A percentile compares a stretch with the other conserved stretches of the same genome.
These are phyloP conservation scores for Takakia lepidozioides DNA, from an alignment of 225 moss, liverwort and hornwort genomes.

Conservation along the genomic window DNA sequence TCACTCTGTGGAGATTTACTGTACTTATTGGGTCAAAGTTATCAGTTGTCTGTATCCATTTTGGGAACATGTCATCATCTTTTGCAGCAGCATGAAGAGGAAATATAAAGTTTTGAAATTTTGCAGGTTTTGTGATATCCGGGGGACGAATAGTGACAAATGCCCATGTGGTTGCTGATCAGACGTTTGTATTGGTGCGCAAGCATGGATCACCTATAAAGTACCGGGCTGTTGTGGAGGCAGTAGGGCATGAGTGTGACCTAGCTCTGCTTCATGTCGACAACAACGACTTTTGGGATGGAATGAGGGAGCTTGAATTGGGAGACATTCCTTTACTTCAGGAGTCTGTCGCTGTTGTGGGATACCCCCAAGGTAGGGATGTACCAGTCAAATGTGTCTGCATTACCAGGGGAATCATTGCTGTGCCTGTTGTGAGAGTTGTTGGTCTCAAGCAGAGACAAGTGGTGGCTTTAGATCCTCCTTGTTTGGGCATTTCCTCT, in stretches of 20 bases:
- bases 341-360: constrained; percentile 92
- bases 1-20: too few species aligned
- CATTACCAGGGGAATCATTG: too few species aligned
- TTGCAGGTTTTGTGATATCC: constrained; percentile 90
- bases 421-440: too few species aligned
- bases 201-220: constrained; percentile 93
- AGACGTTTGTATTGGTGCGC: constrained; percentile 85
- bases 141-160: constrained; percentile 77
- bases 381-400: too few species aligned
- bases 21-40: too few species aligned
- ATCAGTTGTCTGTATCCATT: too few species aligned
- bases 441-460: too few species aligned
- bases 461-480: too few species aligned
- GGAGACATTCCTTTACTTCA: constrained; percentile 93
- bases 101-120: too few species aligned
- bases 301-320: constrained; percentile 76
- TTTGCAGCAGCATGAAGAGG: too few species aligned
- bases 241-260: constrained; percentile 97
- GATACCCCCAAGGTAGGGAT: constrained; percentile 86
- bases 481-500: too few species aligned
- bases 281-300: constrained; percentile 87
- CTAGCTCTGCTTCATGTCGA: constrained; percentile 67
- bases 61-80: too few species aligned
- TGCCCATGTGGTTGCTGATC: constrained; percentile 95
- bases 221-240: constrained; percentile 83